Conservation (phyloP, 331 rosid genomes). For the Quercus lobata region DNA sequence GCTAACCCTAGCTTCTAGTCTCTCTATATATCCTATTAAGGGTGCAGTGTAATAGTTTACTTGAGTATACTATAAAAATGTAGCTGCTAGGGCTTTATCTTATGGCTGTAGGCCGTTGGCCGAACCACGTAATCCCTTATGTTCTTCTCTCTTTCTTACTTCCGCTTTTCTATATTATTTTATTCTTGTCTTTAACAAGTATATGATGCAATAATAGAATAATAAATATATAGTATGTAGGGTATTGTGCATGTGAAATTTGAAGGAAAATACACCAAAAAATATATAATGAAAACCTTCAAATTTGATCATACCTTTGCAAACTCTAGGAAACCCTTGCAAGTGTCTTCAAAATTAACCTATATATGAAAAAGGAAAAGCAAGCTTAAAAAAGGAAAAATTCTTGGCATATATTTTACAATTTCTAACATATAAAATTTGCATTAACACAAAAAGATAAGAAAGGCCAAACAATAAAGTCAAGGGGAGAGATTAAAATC, state of each 20-base stretch:
- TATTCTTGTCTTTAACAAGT: too few relatives aligned
- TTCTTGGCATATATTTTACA: background rate
- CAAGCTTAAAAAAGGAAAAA: conserved; percentile 3
- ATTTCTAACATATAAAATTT: background rate
- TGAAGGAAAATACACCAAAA: background rate
- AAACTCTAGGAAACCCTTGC: conserved; percentile 96
- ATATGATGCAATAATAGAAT: background rate
- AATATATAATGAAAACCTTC: conserved; percentile 1
- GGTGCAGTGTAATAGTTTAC: too few relatives aligned
- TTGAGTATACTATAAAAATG: too few relatives aligned
- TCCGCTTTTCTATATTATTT: too few relatives aligned
- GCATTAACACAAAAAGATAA: background rate
- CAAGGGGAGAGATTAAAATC: background rate
- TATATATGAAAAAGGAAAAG: conserved; percentile 26
- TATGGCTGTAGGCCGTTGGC: too few relatives aligned
- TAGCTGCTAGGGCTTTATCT: too few relatives aligned
- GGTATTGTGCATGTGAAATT: background rate
- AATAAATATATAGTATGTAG: background rate
- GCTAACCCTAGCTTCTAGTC: too few relatives aligned
- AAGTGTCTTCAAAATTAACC: conserved; percentile 97
- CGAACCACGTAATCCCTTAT: too few relatives aligned
- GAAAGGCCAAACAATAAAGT: background rate
- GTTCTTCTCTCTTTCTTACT: too few relatives aligned
- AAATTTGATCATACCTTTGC: conserved; percentile 65
- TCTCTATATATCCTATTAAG: too few relatives aligned